These are phyloP conservation scores for Kodamaea derodonti DNA, from an alignment of 1,139 yeast species.

Conservation along the genomic window DNA sequence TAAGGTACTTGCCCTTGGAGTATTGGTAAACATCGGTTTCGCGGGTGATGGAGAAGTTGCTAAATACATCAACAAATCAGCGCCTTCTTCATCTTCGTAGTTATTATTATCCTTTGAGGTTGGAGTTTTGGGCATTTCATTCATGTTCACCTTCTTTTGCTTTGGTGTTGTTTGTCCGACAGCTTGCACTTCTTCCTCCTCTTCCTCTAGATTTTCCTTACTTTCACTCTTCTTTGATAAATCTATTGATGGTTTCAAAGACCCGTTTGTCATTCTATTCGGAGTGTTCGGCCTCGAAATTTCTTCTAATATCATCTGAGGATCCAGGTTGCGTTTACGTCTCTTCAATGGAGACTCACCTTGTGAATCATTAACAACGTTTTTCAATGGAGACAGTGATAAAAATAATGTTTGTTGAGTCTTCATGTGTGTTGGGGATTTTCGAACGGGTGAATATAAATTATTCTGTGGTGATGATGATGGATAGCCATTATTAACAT, in stretches of 20 bases:
- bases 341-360: slow-evolving; percentile 33
- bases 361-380: slow-evolving; percentile 15
- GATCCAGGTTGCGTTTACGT: slow-evolving; percentile 20
- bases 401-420: slow-evolving; percentile 30
- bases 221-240: slow-evolving; percentile 14
- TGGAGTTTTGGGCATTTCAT: slow-evolving; percentile 33
- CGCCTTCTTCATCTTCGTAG: slow-evolving; percentile 67
- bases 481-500: slow-evolving; percentile 13
- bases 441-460: slow-evolving; percentile 39
- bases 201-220: slow-evolving; percentile 6
- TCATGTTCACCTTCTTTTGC: slow-evolving; percentile 19
- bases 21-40: slow-evolving; percentile 32
- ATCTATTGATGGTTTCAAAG: slow-evolving; percentile 38
- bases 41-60: slow-evolving; percentile 87
- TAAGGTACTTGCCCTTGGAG: slow-evolving; percentile 22
- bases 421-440: slow-evolving; percentile 41
- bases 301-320: slow-evolving; percentile 40
- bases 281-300: slow-evolving; percentile 31
- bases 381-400: slow-evolving; percentile 33
- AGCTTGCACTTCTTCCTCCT: slow-evolving; percentile 9
- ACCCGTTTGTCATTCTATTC: slow-evolving; percentile 12
- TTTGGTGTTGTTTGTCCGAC: slow-evolving; percentile 33
- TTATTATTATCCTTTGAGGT: slow-evolving; percentile 24
- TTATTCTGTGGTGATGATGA: slow-evolving; percentile 27
- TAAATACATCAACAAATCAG: slow-evolving; percentile 73